phyloP scores from a whole-genome alignment of 768 basidiomycete species.

The Leccinum ochraceum region DNA sequence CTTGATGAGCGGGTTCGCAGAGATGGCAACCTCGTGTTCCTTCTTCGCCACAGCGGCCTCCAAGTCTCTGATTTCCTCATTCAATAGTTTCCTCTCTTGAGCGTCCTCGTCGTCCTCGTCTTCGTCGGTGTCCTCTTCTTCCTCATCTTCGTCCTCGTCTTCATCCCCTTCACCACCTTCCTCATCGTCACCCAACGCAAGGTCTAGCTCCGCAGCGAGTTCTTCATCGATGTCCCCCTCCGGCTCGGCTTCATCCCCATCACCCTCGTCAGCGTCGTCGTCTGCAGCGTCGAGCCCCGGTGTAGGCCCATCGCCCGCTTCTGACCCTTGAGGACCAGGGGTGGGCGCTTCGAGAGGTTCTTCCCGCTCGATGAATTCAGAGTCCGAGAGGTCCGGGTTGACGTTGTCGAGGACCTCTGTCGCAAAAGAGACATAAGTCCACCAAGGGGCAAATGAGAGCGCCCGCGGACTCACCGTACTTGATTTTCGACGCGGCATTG shows the following conservation, averaged over 20 bases:
- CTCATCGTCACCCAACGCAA: slow-evolving; percentile 70
- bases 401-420: slow-evolving; percentile 86
- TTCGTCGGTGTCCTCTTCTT: slow-evolving; percentile 52
- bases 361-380: slow-evolving; percentile 78
- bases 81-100: slow-evolving; percentile 77
- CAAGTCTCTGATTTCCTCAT: slow-evolving; percentile 87
- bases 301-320: slow-evolving; percentile 62
- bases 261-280: slow-evolving; percentile 59
- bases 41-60: slow-evolving; percentile 89
- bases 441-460: not conserved
- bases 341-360: slow-evolving; percentile 62
- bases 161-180: slow-evolving; percentile 67
- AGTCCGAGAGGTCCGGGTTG: slow-evolving; percentile 88
- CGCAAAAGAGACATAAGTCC: slow-evolving; percentile 2
- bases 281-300: slow-evolving; percentile 54
- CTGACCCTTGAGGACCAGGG: slow-evolving; percentile 67
- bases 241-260: slow-evolving; percentile 58
- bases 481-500: slow-evolving; percentile 68
- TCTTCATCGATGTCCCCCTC: slow-evolving; percentile 89
- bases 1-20: slow-evolving; percentile 85
- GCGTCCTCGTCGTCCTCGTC: slow-evolving; percentile 82
- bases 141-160: slow-evolving; percentile 59
- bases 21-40: slow-evolving; percentile 76
- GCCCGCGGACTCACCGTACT: slow-evolving; percentile 57
- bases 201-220: slow-evolving; percentile 83